Evolutionary conservation across 106 monocot genomes (phyloP).

Genomic region (Ottelia alismoides): DNA sequence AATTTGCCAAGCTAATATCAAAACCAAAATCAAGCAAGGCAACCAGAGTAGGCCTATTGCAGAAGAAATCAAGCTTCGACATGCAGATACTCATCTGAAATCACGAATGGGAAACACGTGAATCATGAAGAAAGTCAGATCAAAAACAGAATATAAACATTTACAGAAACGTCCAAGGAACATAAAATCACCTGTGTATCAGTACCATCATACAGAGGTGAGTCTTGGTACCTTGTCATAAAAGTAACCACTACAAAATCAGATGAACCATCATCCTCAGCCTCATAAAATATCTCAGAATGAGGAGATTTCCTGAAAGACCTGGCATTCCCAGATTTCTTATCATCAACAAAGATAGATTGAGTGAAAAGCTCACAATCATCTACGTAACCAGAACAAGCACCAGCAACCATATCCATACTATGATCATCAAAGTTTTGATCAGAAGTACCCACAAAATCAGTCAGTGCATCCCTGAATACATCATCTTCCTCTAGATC

Average conservation of each 20-base stretch:
- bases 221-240: conserved; percentile 59
- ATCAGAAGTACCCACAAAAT: conserved; percentile 52
- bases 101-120: background rate
- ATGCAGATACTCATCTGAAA: conserved; percentile 87
- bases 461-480: conserved; percentile 81
- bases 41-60: conserved; percentile 85
- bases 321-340: conserved; percentile 19
- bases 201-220: conserved; percentile 67
- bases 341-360: conserved; percentile 8
- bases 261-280: conserved; percentile 36
- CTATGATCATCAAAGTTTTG: conserved; percentile 20
- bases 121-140: background rate
- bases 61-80: conserved; percentile 84
- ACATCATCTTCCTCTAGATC: conserved; percentile 71
- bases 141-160: background rate
- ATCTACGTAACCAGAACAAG: conserved; percentile 5
- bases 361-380: conserved; percentile 11
- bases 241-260: conserved; percentile 87
- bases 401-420: conserved; percentile 15
- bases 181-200: conserved; percentile 62
- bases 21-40: conserved; percentile 77
- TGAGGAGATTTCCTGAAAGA: conserved; percentile 17
- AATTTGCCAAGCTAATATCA: conserved; percentile 52
- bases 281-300: conserved; percentile 78
- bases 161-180: too few species aligned